Evolutionary conservation across 805 yeast species (phyloP).

Genomic region (Nakazawaea wickerhamii): DNA sequence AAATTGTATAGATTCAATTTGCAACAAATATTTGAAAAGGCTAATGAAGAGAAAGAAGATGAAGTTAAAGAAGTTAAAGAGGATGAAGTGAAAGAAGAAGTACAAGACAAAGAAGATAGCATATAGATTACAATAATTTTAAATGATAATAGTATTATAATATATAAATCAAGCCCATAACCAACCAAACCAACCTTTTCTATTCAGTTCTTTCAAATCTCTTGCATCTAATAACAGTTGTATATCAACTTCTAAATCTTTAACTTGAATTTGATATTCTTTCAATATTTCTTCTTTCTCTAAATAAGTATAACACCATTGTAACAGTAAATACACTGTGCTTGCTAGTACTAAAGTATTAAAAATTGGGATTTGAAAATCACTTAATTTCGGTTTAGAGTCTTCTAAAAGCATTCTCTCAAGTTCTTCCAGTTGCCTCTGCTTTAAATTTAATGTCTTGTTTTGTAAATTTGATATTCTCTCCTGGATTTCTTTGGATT

Average conservation of each 20-base stretch:
- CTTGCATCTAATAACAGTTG: conserved; percentile 22
- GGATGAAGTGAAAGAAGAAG: not conserved
- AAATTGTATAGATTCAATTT: conserved; percentile 66
- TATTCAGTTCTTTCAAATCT: not conserved
- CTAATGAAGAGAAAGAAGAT: conserved; percentile 15
- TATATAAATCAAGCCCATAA: conserved; percentile 1
- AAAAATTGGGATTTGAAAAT: conserved; percentile 29
- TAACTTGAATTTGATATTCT: conserved; percentile 19
- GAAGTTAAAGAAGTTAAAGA: not conserved
- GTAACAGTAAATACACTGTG: conserved; percentile 26
- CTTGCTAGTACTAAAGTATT: conserved; percentile 27
- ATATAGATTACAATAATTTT: no score
- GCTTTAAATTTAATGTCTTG: conserved; percentile 1
- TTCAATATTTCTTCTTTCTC: conserved; percentile 25
- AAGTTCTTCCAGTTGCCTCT: conserved; percentile 10
- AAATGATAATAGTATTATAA: not conserved
- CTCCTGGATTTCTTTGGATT: conserved; percentile 7
- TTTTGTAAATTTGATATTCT: conserved; percentile 2
- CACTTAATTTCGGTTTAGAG: conserved; percentile 24
- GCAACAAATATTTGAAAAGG: conserved; percentile 67
- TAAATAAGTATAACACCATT: conserved; percentile 27
- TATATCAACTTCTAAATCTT: conserved; percentile 20
- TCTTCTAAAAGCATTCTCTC: conserved; percentile 16
- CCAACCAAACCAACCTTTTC: conserved; percentile 9
- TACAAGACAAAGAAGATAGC: not conserved